These are phyloP conservation scores for Polyporus arcularius DNA, from an alignment of 768 basidiomycete species.

Conservation along the genomic window DNA sequence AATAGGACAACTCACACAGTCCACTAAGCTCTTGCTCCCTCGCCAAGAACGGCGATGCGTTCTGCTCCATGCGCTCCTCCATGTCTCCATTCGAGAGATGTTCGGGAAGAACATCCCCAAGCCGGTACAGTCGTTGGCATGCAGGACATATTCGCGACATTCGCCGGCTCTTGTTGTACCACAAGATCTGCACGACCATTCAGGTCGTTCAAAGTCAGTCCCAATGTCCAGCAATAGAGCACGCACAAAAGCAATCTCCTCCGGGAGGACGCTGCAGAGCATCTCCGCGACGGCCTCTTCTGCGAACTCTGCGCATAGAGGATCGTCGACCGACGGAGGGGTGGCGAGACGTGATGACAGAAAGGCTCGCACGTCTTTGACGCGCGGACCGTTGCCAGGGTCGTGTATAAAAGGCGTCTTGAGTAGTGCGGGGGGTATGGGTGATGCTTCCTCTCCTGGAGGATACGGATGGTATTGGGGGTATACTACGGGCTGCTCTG, in stretches of 20 bases:
- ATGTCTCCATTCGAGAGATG: constrained; percentile 25
- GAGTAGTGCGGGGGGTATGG: constrained; percentile 22
- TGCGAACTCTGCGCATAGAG: constrained; percentile 75
- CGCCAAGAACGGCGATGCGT: constrained; percentile 41
- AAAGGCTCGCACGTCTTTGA: constrained; percentile 67
- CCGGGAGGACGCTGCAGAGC: constrained; percentile 66
- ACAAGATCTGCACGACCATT: constrained; percentile 53
- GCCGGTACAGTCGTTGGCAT: constrained; percentile 68
- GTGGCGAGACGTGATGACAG: constrained; percentile 68
- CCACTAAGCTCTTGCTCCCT: constrained; percentile 76
- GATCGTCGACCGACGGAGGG: constrained; percentile 61
- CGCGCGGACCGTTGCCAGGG: constrained; percentile 78
- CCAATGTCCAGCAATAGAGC: not conserved
- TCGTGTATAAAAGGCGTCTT: constrained; percentile 66
- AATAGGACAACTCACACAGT: constrained; percentile 53
- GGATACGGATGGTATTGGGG: not conserved
- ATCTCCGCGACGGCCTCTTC: constrained; percentile 75
- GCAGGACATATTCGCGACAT: constrained; percentile 75
- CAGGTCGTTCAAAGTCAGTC: not conserved
- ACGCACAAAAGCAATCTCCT: constrained; percentile 70
- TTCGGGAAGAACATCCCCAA: constrained; percentile 66
- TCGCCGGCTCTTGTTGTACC: constrained; percentile 84
- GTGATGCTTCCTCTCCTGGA: not conserved
- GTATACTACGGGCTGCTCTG: not conserved
- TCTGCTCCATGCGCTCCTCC: constrained; percentile 12